Base-by-base conservation (phyloP, 2,329 filamentous ascomycete species). In the Pseudogymnoascus sp. region DNA sequence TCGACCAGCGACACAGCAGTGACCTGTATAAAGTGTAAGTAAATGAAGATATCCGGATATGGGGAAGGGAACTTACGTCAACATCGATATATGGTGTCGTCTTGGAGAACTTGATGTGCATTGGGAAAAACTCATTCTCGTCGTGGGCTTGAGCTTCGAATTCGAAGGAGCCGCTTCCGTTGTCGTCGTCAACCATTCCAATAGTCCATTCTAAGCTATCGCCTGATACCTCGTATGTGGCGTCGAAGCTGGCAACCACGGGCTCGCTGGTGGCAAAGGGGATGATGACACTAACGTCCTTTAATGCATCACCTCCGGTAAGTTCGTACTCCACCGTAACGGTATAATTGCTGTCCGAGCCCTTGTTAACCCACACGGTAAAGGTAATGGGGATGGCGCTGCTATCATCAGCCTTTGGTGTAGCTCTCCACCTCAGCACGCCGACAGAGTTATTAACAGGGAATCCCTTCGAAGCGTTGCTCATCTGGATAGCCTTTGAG, bases 101-200 rank as follows among this genome's bases (percentile, higher is more conserved):
- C 83, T 96, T 97, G 67, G 85, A 88, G 78, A 99, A 99, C 62
- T 87, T 84, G 65, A 97, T 87, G 62, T 85, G 89, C 93, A 99
- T 97, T 1, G 95, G 95, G 86, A 99, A 99, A 80, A 97, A 97
- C 70, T 97, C 93, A 63, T 91, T 88, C 74, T 97, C 95, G 69
- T 93, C 90, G 63, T 87, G 85, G 10, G 90, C 90, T 74, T 90
- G 87, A 1, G 92, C 91, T 77, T 97, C 95, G 69, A 99, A 97
- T 75, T 99, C 95, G 72, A 99, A 97, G 56, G 90, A 89, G 16
- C 95, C 95, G 42, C 82, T 92, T 16, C 87, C 78, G 74, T 95
- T 96, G 64, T 88, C 88, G 60, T 91, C 88, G 71, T 93, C 89
- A 42, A 97, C 87, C 4, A 86, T 84, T 66, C 95, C 93, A 70